Conservation (phyloP, 2,329 filamentous ascomycete genomes). For the Ophiostoma montium region DNA sequence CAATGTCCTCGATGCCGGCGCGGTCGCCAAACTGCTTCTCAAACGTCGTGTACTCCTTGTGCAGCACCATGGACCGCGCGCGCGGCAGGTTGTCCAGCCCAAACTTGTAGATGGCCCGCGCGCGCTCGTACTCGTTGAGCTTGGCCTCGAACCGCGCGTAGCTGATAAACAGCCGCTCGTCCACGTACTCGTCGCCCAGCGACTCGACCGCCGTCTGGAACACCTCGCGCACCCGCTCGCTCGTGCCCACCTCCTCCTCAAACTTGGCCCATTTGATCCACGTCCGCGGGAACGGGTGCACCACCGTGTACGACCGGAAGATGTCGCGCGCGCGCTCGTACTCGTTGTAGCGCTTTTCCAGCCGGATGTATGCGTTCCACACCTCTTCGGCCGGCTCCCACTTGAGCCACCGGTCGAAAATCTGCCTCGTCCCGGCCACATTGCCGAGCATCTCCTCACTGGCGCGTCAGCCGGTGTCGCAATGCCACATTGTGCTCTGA, state of each 20-base stretch:
- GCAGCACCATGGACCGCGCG: conserved; percentile 68
- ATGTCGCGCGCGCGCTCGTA: conserved; percentile 81
- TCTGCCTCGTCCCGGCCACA: conserved; percentile 76
- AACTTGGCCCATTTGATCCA: conserved; percentile 99
- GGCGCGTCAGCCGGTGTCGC: too few relatives aligned
- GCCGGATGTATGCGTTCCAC: conserved; percentile 91
- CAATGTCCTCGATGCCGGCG: conserved; percentile 88
- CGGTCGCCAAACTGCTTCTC: conserved; percentile 95
- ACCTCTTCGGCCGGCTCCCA: conserved; percentile 96
- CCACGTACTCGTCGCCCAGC: conserved; percentile 86
- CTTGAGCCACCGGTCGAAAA: conserved; percentile 96
- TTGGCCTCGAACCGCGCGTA: conserved; percentile 94
- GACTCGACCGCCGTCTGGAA: conserved; percentile 81
- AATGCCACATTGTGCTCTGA: neutral
- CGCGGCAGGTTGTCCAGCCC: conserved; percentile 82
- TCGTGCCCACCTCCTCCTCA: conserved; percentile 89
- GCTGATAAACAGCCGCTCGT: conserved; percentile 87
- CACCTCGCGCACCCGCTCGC: conserved; percentile 80
- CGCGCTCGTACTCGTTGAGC: conserved; percentile 87
- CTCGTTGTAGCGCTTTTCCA: conserved; percentile 91
- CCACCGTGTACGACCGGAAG: conserved; percentile 77
- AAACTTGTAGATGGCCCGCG: conserved; percentile 92
- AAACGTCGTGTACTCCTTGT: conserved; percentile 92
- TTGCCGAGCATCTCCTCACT: conserved; percentile 91
- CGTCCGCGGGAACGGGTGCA: conserved; percentile 87